Conservation (phyloP, 179 eudicot genomes). For the Actinidia arguta region DNA sequence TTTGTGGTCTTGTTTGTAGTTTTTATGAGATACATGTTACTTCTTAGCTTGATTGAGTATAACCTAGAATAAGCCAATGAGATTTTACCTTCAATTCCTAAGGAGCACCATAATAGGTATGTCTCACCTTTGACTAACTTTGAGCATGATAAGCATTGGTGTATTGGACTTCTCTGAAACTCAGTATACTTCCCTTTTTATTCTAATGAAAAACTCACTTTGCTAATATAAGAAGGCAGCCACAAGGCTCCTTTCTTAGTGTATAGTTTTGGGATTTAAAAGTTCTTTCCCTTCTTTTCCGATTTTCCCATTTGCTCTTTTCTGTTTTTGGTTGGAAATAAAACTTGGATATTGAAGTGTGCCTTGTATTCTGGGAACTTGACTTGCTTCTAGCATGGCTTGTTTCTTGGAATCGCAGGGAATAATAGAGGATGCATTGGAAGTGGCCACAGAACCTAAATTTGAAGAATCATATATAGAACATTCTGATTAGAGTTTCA, state of each 20-base stretch:
- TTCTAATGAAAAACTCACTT: not conserved
- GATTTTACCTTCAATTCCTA: slow-evolving; percentile 87
- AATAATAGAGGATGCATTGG: slow-evolving; percentile 87
- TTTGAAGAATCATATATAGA: not conserved
- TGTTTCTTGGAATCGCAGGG: slow-evolving; percentile 93
- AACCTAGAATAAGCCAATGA: slow-evolving; percentile 82
- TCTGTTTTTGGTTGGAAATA: no score
- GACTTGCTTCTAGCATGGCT: slow-evolving; percentile 64
- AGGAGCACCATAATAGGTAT: slow-evolving; percentile 94
- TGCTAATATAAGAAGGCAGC: not conserved
- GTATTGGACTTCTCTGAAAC: not conserved
- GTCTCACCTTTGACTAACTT: not conserved
- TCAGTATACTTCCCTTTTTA: not conserved
- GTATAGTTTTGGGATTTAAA: not conserved
- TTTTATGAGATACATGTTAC: slow-evolving; percentile 93
- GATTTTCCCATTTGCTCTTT: not conserved
- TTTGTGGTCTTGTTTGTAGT: slow-evolving; percentile 47
- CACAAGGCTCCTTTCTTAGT: not conserved
- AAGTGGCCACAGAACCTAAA: slow-evolving; percentile 88
- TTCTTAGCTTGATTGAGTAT: slow-evolving; percentile 91
- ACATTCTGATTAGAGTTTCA: slow-evolving; percentile 4
- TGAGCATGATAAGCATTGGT: not conserved
- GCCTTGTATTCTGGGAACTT: not conserved
- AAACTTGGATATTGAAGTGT: not conserved
- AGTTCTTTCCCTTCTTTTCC: not conserved